Conservation (phyloP, 2,329 filamentous ascomycete genomes). For the Sporothrix variecibatus region DNA sequence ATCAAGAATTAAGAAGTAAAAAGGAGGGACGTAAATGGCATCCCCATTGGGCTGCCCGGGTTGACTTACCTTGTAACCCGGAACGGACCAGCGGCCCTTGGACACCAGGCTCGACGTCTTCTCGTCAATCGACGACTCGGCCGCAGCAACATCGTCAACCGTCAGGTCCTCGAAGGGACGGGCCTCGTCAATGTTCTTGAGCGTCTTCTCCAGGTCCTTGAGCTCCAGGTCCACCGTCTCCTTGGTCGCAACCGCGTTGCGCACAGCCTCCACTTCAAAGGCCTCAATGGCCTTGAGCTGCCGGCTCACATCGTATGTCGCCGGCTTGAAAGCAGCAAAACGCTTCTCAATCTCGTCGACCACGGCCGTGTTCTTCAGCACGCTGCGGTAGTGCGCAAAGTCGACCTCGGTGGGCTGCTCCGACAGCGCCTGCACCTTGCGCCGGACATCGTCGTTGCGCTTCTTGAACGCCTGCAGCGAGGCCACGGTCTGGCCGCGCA, state of each 20-base stretch:
- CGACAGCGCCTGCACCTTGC: constrained; percentile 81
- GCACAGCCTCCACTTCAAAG: constrained; percentile 94
- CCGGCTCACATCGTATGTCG: constrained; percentile 86
- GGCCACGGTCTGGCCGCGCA: constrained; percentile 89
- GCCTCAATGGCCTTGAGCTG: constrained; percentile 98
- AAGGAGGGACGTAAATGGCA: not conserved
- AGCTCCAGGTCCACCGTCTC: constrained; percentile 92
- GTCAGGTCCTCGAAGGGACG: constrained; percentile 96
- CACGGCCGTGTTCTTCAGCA: constrained; percentile 94
- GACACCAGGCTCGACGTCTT: constrained; percentile 92
- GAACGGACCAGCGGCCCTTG: constrained; percentile 97
- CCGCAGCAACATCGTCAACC: constrained; percentile 92
- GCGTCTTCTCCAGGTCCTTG: constrained; percentile 87
- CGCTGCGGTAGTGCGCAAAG: constrained; percentile 86
- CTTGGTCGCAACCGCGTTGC: constrained; percentile 97
- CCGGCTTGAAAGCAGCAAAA: constrained; percentile 87
- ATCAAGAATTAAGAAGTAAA: too few species aligned
- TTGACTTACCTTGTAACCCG: constrained; percentile 89
- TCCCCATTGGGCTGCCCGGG: not conserved
- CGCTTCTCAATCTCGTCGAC: constrained; percentile 97
- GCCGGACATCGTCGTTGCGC: constrained; percentile 98
- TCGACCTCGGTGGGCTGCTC: constrained; percentile 86
- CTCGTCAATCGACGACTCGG: constrained; percentile 95
- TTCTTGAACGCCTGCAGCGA: constrained; percentile 98
- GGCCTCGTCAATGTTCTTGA: constrained; percentile 96